Base-by-base conservation (phyloP, 2,329 filamentous ascomycete genomes). In the Thermoascus crustaceus region DNA sequence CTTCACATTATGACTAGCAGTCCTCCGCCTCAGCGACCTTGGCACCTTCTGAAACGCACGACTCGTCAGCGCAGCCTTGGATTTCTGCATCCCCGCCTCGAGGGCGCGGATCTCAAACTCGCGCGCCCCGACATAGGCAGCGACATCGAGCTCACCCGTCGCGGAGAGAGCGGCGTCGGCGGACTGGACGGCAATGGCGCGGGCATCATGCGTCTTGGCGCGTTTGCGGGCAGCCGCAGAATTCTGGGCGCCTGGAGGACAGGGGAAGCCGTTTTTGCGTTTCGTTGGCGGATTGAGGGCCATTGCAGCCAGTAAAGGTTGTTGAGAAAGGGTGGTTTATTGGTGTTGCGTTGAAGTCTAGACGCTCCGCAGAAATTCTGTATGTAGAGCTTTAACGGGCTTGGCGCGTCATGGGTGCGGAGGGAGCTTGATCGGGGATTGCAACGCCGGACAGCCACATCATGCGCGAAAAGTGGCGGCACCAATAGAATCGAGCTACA, bases 1-100 rank as follows among this genome's bases (percentile, higher is more conserved):
- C 63, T 89, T 94, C 22, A 84, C 83, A 72, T 98, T 95, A 63
- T 98, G 91, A 58, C 87, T 94, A 13, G 89, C 91, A 0, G 89
- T 94, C 49, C 91, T 74, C 45, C 91, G 73, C 46, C 91, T 73
- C 73, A 98, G 66, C 32, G 81, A 79, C 47, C 86, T 76, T 1
- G 91, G 91, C 4, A 98, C 83, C 48, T 85, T 77, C 60, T 98
- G 91, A 53, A 96, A 96, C 9, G 89, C 88, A 34, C 89, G 75
- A 38, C 76, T 79, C 27, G 75, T 69, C 41, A 77, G 51, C 1
- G 64, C 68, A 44, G 69, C 68, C 57, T 83, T 88, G 30, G 85
- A 82, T 22, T 75, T 78, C 36, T 74, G 72, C 73, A 96, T 91
- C 41, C 84, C 85, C 52, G 80, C 72, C 55, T 94, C 84, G 30